Base-by-base conservation (phyloP, 2,329 filamentous ascomycete species). In the Alternaria brassicae region DNA sequence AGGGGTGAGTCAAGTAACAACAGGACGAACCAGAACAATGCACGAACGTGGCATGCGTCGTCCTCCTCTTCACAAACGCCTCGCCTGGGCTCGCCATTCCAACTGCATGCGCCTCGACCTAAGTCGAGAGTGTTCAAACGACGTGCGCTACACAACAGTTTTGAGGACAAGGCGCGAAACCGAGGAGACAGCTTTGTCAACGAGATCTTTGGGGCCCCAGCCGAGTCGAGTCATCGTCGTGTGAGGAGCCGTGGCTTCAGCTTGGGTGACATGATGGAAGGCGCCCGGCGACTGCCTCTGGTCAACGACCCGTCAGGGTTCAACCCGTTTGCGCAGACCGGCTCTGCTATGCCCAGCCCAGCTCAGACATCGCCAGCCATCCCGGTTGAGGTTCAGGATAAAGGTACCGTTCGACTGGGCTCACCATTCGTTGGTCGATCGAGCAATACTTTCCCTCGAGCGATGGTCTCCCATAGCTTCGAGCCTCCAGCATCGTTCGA, bases 201-300 rank as follows among this genome's bases (percentile, higher is more conserved):
- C 49, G 77, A 83, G 56, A 71, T 84, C 8, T 82, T 85, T 62
- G 78, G 80, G 54, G 77, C 78, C 32, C 77, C 79, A 37, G 77
- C 79, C 27, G 82, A 86, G 59, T 79, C 80, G 9, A 82, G 83
- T 53, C 82, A 85, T 65, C 83, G 84, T 55, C 83, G 85, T 28
- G 82, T 87, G 32, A 83, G 87, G 39, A 87, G 83, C 66, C 84
- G 87, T 41, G 87, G 87, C 54, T 88, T 87, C 67, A 89, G 86
- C 45, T 81, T 85, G 23, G 84, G 86, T 49, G 84, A 86, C 52
- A 82, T 86, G 59, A 81, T 80, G 61, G 81, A 81, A 27, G 79
- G 82, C 51, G 82, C 79, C 66, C 76, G 80, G 51, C 80, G 83
- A 52, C 78, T 88, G 32, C 80, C 85, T 42, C 81, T 82, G 56